Conservation (phyloP, 2,329 filamentous ascomycete species). For the Pseudocercospora vitis region DNA sequence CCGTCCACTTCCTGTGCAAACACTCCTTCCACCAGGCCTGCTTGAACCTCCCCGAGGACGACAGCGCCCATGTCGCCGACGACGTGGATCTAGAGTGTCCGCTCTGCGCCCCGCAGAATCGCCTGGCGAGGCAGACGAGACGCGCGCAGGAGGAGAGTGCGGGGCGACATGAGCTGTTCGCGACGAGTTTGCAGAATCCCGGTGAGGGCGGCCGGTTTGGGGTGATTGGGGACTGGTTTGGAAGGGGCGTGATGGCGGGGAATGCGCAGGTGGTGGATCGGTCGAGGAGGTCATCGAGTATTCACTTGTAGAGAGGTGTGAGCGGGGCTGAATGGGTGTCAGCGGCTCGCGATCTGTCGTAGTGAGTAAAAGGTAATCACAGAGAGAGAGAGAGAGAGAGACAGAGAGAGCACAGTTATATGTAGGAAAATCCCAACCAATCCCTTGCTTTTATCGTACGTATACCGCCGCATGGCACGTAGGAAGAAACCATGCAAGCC, state of each 20-base stretch:
- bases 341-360: too few relatives aligned
- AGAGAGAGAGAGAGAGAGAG: too few relatives aligned
- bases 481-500: too few relatives aligned
- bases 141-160: slow-evolving; percentile 83
- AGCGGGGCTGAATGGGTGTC: too few relatives aligned
- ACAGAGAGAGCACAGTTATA: too few relatives aligned
- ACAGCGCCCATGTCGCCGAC: slow-evolving; percentile 46
- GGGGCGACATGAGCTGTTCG: slow-evolving; percentile 85
- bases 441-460: too few relatives aligned
- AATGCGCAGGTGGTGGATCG: slow-evolving; percentile 40
- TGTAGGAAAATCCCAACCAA: too few relatives aligned
- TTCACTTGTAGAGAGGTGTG: too few relatives aligned
- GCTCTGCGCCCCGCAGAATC: slow-evolving; percentile 77
- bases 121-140: slow-evolving; percentile 83
- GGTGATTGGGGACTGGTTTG: slow-evolving; percentile 94
- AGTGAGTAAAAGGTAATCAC: too few relatives aligned
- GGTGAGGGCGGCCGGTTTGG: slow-evolving; percentile 71
- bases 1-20: slow-evolving; percentile 94
- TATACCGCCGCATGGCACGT: too few relatives aligned
- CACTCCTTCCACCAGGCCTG: slow-evolving; percentile 95
- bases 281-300: background rate
- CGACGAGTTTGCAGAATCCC: slow-evolving; percentile 68
- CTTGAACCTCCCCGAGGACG: slow-evolving; percentile 57
- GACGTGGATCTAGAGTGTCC: slow-evolving; percentile 77
- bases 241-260: slow-evolving; percentile 75